Evolutionary conservation across 148 eudicot genomes (phyloP).

Genomic region (Cornus kousa): DNA sequence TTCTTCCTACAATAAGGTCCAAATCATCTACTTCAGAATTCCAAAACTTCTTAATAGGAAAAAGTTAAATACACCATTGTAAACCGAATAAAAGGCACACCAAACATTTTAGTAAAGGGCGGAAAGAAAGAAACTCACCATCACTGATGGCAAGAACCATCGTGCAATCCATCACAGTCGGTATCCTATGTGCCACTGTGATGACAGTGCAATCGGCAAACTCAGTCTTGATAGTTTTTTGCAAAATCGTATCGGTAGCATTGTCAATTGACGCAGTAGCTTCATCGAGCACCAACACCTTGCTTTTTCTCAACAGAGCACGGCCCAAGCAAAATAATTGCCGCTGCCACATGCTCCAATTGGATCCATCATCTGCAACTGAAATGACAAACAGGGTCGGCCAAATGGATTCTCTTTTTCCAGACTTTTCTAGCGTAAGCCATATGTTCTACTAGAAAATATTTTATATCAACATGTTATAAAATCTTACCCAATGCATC

Average conservation of each 20-base stretch:
- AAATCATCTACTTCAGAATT: not conserved
- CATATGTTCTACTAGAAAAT: too few species aligned
- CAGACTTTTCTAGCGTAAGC: too few species aligned
- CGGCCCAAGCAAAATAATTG: constrained; percentile 78
- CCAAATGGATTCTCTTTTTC: too few species aligned
- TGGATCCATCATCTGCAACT: constrained; percentile 80
- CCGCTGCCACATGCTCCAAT: constrained; percentile 91
- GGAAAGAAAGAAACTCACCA: constrained; percentile 34
- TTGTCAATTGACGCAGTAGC: constrained; percentile 85
- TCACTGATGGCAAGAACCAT: constrained; percentile 71
- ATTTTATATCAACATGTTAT: not conserved
- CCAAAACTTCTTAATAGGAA: not conserved
- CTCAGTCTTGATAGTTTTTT: constrained; percentile 61
- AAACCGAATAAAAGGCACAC: too few species aligned
- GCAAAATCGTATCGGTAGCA: constrained; percentile 65
- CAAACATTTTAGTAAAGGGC: not conserved
- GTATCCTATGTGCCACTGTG: constrained; percentile 81
- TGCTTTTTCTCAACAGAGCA: constrained; percentile 65
- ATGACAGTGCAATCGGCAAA: constrained; percentile 74
- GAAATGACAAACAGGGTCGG: not conserved
- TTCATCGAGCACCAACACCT: constrained; percentile 73
- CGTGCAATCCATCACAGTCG: constrained; percentile 77
- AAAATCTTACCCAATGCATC: constrained; percentile 54
- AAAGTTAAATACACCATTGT: too few species aligned
- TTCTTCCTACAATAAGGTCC: constrained; percentile 36